Evolutionary conservation across 2,329 filamentous ascomycete species (phyloP), one percentile per base, ranked within the genome.

Genomic region (Nigrospora sphaerica): DNA sequence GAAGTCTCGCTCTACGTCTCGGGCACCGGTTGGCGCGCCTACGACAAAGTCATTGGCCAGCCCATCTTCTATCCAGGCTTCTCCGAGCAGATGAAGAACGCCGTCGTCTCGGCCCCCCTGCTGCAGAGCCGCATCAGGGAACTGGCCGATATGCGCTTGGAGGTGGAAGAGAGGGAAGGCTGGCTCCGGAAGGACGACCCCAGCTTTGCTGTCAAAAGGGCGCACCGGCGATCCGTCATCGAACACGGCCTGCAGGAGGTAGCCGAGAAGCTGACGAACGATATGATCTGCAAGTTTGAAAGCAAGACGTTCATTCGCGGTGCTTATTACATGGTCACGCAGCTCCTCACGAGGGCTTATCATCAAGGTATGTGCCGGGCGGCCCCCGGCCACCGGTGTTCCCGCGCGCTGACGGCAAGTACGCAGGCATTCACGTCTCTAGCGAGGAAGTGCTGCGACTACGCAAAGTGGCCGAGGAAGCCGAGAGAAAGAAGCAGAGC

Each of bases 251-350:
- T 98, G 39, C 76, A 82, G 46, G 83, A 95, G 60, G 84, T 96
- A 5, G 86, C 88, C 4, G 88, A 93, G 52, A 83, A 85, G 54
- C 84, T 93, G 78, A 88, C 90, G 19, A 89, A 95, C 61, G 81
- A 85, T 52, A 97, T 98, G 93, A 96, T 98, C 51, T 97, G 92
- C 78, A 98, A 98, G 69, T 92, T 97, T 77, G 93, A 98, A 67
- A 95, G 86, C 73, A 95, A 91, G 62, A 73, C 80, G 2, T 97
- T 97, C 61, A 95, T 98, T 55, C 76, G 93, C 42, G 82, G 88
- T 19, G 92, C 93, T 40, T 97, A 97, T 63, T 98, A 96, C 63
- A 62, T 95, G 35, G 75, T 75, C 41, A 95, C 91, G 1, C 92
- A 97, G 67, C 74, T 97, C 40, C 73, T 97, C 51, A 95, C 92